Conservation (phyloP, 306 rosid genomes). For the Castanea sativa region DNA sequence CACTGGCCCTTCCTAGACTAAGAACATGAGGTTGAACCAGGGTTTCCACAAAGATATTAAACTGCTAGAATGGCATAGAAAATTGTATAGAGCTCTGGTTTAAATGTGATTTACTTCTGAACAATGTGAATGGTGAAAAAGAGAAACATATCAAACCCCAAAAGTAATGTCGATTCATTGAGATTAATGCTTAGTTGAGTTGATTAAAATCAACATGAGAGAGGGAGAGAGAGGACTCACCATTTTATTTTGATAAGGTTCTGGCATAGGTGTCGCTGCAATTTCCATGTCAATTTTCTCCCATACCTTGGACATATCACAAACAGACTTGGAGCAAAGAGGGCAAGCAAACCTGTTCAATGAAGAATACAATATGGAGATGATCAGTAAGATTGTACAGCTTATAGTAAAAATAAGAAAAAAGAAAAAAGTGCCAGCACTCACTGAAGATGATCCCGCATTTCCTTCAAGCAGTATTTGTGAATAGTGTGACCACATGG, state of each 20-base stretch:
- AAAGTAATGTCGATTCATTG: no score
- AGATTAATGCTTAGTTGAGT: no score
- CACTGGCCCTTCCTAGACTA: no score
- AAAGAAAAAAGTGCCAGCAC: constrained; percentile 19
- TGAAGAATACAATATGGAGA: neutral
- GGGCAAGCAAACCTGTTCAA: constrained; percentile 76
- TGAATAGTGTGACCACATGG: constrained; percentile 91
- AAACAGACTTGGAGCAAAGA: constrained; percentile 79
- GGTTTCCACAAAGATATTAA: neutral
- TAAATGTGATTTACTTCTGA: neutral
- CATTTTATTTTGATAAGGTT: constrained; percentile 53
- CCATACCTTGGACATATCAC: constrained; percentile 94
- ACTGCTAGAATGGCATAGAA: neutral
- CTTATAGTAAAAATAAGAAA: neutral
- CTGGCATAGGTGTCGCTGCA: constrained; percentile 78
- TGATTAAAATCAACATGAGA: neutral
- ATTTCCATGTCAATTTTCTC: constrained; percentile 78
- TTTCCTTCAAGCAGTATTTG: constrained; percentile 66
- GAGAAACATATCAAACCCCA: no score
- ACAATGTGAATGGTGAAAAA: neutral
- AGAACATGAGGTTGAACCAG: neutral
- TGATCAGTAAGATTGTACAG: neutral
- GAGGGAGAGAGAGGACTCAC: constrained; percentile 25
- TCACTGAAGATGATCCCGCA: constrained; percentile 79
- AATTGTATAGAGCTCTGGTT: neutral